These are phyloP conservation scores for Dothiorella sarmentorum DNA, from an alignment of 2,329 filamentous ascomycete species.

Conservation along the genomic window DNA sequence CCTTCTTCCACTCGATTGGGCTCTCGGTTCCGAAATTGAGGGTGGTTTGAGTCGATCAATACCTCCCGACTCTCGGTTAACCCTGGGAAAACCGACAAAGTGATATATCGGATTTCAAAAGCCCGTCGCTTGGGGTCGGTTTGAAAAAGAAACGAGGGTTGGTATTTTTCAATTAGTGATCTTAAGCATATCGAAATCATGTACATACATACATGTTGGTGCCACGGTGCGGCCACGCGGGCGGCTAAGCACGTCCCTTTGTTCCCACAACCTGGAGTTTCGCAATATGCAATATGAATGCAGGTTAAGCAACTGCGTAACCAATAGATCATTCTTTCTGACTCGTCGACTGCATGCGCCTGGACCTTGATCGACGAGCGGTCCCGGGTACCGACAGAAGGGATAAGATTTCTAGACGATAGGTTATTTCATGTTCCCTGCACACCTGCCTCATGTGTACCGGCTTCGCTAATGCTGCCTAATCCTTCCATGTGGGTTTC, in stretches of 20 bases:
- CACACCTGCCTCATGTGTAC: background rate
- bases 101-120: background rate
- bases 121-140: too few relatives aligned
- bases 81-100: too few relatives aligned
- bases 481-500: background rate
- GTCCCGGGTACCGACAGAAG: background rate
- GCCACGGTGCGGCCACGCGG: constrained; percentile 1
- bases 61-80: too few relatives aligned
- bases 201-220: background rate
- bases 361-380: background rate
- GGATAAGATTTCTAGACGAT: background rate
- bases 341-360: background rate
- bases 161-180: too few relatives aligned
- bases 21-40: too few relatives aligned
- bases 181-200: background rate
- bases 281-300: too few relatives aligned
- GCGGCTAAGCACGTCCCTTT: background rate
- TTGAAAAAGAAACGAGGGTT: too few relatives aligned
- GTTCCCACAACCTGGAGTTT: too few relatives aligned
- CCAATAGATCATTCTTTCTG: background rate
- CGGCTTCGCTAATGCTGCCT: background rate
- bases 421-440: background rate
- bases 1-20: too few relatives aligned
- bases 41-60: background rate
- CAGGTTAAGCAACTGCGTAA: too few relatives aligned